phyloP scores from a whole-genome alignment of 2,329 filamentous ascomycete species.

The Calonectria multiphialidica region DNA sequence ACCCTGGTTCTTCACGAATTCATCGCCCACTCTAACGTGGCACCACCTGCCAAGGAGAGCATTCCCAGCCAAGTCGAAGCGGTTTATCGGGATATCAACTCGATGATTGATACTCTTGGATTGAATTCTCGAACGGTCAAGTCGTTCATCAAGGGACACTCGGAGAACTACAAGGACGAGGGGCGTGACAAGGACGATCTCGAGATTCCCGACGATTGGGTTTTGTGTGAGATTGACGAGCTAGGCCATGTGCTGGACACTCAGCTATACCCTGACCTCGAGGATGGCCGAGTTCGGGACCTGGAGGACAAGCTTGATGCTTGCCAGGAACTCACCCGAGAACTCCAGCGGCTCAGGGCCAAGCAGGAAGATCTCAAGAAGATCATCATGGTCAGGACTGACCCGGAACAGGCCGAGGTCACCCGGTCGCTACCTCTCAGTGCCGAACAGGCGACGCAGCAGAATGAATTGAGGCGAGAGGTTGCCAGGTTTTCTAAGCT shows the following conservation, averaged over 20 bases:
- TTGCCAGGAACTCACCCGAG: conserved; percentile 76
- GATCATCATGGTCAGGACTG: conserved; percentile 76
- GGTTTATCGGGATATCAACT: conserved; percentile 85
- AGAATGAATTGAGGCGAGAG: conserved; percentile 84
- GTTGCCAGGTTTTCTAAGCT: conserved; percentile 80
- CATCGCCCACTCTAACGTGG: conserved; percentile 70
- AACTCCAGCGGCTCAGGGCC: conserved; percentile 78
- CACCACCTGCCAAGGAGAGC: conserved; percentile 65
- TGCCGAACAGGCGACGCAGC: conserved; percentile 85
- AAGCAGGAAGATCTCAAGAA: conserved; percentile 85
- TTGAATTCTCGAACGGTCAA: conserved; percentile 81
- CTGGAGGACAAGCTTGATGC: conserved; percentile 76
- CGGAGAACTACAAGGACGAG: conserved; percentile 62
- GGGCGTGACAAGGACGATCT: conserved; percentile 76
- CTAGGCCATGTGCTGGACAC: conserved; percentile 74
- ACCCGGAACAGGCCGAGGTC: conserved; percentile 75
- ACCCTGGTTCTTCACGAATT: conserved; percentile 75
- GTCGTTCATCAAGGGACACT: conserved; percentile 76
- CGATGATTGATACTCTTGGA: conserved; percentile 94
- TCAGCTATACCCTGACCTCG: conserved; percentile 73
- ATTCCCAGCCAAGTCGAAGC: conserved; percentile 74
- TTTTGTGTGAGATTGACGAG: conserved; percentile 80
- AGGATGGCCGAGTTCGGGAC: conserved; percentile 76
- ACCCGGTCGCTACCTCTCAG: conserved; percentile 81
- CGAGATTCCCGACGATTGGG: conserved; percentile 76